Percentiles rank a stretch among this genome's conserved stretches.
Conservation (phyloP, 805 yeast species). For the Saturnispora kantuleensis region DNA sequence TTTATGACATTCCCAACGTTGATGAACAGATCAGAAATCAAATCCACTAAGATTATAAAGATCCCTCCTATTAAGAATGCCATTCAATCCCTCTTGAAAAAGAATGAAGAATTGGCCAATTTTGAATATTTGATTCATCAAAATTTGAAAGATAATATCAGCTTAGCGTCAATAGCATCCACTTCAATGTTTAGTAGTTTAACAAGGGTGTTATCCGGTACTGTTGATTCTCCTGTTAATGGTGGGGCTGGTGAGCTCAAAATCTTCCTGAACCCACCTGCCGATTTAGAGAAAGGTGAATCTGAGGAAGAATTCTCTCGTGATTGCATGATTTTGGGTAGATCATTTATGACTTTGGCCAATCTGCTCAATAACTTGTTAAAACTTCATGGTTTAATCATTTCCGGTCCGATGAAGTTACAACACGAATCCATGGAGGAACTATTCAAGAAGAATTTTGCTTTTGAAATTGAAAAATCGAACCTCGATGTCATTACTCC, state of each 20-base stretch:
- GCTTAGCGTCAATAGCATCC: constrained; percentile 17
- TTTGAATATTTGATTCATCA: constrained; percentile 51
- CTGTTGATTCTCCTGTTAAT: constrained; percentile 86
- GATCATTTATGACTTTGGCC: constrained; percentile 60
- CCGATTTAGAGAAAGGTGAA: constrained; percentile 12
- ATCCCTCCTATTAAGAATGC: constrained; percentile 85
- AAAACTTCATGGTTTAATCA: constrained; percentile 54
- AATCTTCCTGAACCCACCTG: constrained; percentile 37
- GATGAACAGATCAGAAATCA: constrained; percentile 75
- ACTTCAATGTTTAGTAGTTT: constrained; percentile 47
- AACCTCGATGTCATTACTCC: constrained; percentile 23
- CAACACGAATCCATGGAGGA: constrained; percentile 61
- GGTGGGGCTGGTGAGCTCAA: constrained; percentile 87
- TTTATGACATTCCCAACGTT: constrained; percentile 73
- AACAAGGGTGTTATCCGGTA: constrained; percentile 67
- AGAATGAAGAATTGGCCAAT: constrained; percentile 63
- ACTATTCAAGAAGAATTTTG: constrained; percentile 58
- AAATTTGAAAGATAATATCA: constrained; percentile 28
- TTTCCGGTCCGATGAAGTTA: constrained; percentile 44
- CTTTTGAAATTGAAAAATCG: constrained; percentile 45
- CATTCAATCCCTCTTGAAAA: constrained; percentile 50
- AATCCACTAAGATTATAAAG: constrained; percentile 35
- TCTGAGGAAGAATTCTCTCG: constrained; percentile 18
- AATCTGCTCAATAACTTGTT: constrained; percentile 56
- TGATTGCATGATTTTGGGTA: constrained; percentile 26